Evolutionary conservation across 805 yeast species (phyloP).

Genomic region (Sugiyamaella qingdaonensis): DNA sequence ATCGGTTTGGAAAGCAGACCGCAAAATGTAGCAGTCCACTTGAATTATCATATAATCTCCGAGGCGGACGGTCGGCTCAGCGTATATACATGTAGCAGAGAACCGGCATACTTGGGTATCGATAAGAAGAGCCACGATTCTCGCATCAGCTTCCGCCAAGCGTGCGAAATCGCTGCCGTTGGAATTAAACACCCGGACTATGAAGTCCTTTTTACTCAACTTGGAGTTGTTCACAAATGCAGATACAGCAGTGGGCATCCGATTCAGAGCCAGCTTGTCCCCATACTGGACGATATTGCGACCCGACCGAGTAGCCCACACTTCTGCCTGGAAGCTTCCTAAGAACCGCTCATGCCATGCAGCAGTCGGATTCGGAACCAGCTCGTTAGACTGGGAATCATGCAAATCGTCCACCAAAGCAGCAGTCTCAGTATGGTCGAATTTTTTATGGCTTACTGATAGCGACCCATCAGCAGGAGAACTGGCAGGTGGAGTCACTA

Average conservation of each 20-base stretch:
- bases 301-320: slow-evolving; percentile 37
- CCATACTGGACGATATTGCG: slow-evolving; percentile 28
- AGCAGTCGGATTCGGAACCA: slow-evolving; percentile 1
- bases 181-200: slow-evolving; percentile 32
- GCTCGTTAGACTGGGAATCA: too few relatives aligned
- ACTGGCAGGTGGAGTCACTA: too few relatives aligned
- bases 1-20: slow-evolving; percentile 27
- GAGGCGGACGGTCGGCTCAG: slow-evolving; percentile 54
- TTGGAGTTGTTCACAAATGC: slow-evolving; percentile 1
- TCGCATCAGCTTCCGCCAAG: slow-evolving; percentile 64
- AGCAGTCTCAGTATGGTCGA: too few relatives aligned
- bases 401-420: too few relatives aligned
- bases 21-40: slow-evolving; percentile 57
- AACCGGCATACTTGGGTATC: slow-evolving; percentile 52
- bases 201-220: slow-evolving; percentile 21
- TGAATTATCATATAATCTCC: slow-evolving; percentile 77
- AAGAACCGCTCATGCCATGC: slow-evolving; percentile 25
- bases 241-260: slow-evolving; percentile 16
- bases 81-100: slow-evolving; percentile 53
- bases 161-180: slow-evolving; percentile 65
- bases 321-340: slow-evolving; percentile 36
- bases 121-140: slow-evolving; percentile 59
- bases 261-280: slow-evolving; percentile 28
- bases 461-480: too few relatives aligned
- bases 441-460: too few relatives aligned